Percentiles rank a stretch among this genome's conserved stretches.
These are phyloP conservation scores for Solanum paucissectum DNA, from an alignment of 257 asterid genomes.

Conservation along the genomic window DNA sequence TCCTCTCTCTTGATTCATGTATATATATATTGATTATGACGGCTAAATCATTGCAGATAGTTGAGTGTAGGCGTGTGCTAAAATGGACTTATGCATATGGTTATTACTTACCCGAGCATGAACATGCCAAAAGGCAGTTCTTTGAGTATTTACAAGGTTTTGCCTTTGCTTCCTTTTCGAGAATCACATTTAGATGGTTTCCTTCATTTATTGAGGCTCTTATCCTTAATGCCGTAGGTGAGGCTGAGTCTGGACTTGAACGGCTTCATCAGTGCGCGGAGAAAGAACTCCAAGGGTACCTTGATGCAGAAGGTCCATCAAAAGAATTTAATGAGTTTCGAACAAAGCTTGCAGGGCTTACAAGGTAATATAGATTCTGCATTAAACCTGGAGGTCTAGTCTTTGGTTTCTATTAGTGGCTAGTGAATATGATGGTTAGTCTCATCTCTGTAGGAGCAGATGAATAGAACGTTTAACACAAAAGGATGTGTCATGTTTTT, in stretches of 20 bases:
- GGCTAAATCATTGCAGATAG: constrained; percentile 43
- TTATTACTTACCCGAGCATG: constrained; percentile 69
- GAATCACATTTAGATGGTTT: background rate
- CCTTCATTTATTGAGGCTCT: constrained; percentile 1
- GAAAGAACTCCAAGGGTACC: constrained; percentile 73
- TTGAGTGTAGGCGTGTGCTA: constrained; percentile 92
- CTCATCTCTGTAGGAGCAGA: background rate
- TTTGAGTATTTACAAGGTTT: constrained; percentile 92
- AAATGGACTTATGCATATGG: constrained; percentile 98
- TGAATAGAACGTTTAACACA: background rate
- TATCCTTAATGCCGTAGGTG: constrained; percentile 42
- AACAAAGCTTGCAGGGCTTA: constrained; percentile 88
- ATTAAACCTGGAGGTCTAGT: background rate
- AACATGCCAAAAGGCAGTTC: constrained; percentile 70
- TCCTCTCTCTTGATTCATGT: constrained; percentile 8
- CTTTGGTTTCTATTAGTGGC: background rate
- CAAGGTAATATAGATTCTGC: constrained; percentile 43
- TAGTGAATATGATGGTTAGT: background rate
- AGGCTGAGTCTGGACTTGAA: constrained; percentile 95
- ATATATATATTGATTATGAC: background rate
- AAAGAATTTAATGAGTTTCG: constrained; percentile 79
- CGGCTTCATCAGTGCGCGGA: constrained; percentile 97
- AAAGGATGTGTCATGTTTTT: background rate
- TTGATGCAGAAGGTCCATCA: constrained; percentile 63
- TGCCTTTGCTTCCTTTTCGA: background rate